phyloP scores from a whole-genome alignment of 2,329 filamentous ascomycete genomes.

The Coleophoma eucalyptorum region DNA sequence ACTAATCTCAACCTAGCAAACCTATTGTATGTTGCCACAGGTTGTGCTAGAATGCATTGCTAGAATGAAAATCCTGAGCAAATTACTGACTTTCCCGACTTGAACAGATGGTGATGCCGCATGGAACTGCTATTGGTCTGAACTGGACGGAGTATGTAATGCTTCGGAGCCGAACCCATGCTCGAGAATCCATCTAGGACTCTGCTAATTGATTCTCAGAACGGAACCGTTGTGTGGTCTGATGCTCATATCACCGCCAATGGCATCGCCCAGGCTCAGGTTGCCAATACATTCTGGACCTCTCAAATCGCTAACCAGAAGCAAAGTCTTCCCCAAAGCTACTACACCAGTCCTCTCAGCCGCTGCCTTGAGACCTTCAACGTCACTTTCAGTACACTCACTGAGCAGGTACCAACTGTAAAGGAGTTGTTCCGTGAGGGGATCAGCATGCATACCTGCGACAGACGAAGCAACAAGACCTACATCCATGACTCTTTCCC shows the following conservation, averaged over 20 bases:
- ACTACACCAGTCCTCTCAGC: slow-evolving; percentile 61
- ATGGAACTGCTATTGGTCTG: slow-evolving; percentile 59
- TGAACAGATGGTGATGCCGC: background rate
- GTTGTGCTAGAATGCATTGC: too few relatives aligned
- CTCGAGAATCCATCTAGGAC: too few relatives aligned
- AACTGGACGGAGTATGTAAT: slow-evolving; percentile 44
- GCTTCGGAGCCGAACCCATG: too few relatives aligned
- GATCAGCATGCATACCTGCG: slow-evolving; percentile 66
- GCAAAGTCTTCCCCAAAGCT: slow-evolving; percentile 58
- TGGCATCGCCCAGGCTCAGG: slow-evolving; percentile 53
- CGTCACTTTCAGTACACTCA: slow-evolving; percentile 53
- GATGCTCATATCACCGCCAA: slow-evolving; percentile 58
- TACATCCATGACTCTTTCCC: slow-evolving; percentile 51
- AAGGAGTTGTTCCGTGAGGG: slow-evolving; percentile 65
- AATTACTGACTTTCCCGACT: background rate
- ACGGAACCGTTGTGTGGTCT: slow-evolving; percentile 58
- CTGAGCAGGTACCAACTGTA: slow-evolving; percentile 41
- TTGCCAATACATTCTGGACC: slow-evolving; percentile 57
- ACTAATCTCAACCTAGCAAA: slow-evolving; percentile 32
- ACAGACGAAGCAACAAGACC: slow-evolving; percentile 52
- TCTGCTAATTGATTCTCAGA: slow-evolving; percentile 21
- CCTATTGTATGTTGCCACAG: slow-evolving; percentile 52
- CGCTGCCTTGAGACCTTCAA: slow-evolving; percentile 61
- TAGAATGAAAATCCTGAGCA: slow-evolving; percentile 27
- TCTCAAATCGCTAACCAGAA: slow-evolving; percentile 45